These are phyloP conservation scores for Earliella scabrosa DNA, from an alignment of 1,284 basidiomycete species.

Conservation along the genomic window DNA sequence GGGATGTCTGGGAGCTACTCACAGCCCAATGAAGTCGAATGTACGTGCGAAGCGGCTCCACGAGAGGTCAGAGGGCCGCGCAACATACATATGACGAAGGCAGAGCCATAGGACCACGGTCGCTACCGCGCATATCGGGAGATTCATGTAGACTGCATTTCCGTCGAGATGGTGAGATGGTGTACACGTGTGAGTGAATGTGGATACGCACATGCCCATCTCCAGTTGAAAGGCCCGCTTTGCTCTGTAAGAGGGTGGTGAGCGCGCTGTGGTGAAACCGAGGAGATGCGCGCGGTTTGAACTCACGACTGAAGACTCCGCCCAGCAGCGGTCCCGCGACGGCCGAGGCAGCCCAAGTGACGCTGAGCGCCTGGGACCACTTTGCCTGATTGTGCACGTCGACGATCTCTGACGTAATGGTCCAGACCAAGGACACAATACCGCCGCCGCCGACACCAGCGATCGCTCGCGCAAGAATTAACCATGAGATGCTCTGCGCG, in stretches of 20 bases:
- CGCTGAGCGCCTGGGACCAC: constrained; percentile 81
- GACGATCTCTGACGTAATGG: constrained; percentile 81
- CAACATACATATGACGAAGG: constrained; percentile 58
- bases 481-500: constrained; percentile 60
- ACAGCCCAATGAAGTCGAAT: constrained; percentile 81
- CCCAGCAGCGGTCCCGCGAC: constrained; percentile 79
- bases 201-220: constrained; percentile 75
- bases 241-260: constrained; percentile 19
- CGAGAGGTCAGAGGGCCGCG: constrained; percentile 49
- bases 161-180: background rate
- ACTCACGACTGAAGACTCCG: constrained; percentile 76
- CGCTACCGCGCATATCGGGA: constrained; percentile 71
- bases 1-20: constrained; percentile 36
- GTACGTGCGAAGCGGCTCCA: constrained; percentile 55
- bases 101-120: constrained; percentile 60
- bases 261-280: background rate
- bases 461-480: constrained; percentile 58
- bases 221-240: constrained; percentile 55
- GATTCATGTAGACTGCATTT: constrained; percentile 70
- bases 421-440: constrained; percentile 82
- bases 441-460: constrained; percentile 81
- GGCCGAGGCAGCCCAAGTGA: constrained; percentile 84
- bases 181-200: background rate
- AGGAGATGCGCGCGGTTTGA: background rate
- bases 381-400: constrained; percentile 67